phyloP scores from a whole-genome alignment of 2,329 filamentous ascomycete species.

The Epichloe glyceriae region DNA sequence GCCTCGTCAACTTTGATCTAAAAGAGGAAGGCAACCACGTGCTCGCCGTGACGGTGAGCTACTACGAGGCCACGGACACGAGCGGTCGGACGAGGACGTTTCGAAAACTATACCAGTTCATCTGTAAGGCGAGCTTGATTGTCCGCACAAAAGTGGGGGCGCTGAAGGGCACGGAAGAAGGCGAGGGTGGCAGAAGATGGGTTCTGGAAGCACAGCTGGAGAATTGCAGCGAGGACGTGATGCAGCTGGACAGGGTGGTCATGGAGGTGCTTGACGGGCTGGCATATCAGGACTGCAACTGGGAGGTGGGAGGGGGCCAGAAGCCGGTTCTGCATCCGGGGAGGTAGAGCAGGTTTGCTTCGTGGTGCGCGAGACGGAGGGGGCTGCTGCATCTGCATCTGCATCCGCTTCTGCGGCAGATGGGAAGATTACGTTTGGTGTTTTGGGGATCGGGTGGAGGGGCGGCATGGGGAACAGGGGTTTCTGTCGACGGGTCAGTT shows the following conservation, averaged over 20 bases:
- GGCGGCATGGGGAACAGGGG: slow-evolving; percentile 77
- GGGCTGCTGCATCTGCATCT: slow-evolving; percentile 19
- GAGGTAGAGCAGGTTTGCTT: slow-evolving; percentile 57
- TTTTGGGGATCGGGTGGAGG: slow-evolving; percentile 78
- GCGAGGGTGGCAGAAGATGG: slow-evolving; percentile 34
- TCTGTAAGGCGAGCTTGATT: slow-evolving; percentile 78
- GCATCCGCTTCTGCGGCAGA: slow-evolving; percentile 32
- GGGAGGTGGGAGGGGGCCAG: slow-evolving; percentile 29
- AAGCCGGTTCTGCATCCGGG: slow-evolving; percentile 45
- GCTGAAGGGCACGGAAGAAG: slow-evolving; percentile 23
- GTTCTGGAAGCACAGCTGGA: slow-evolving; percentile 89
- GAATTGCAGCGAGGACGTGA: slow-evolving; percentile 75
- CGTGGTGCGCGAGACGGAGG: slow-evolving; percentile 34
- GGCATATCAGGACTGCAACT: slow-evolving; percentile 42
- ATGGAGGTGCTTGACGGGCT: slow-evolving; percentile 41
- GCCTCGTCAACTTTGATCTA: slow-evolving; percentile 71
- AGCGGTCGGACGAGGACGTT: slow-evolving; percentile 69
- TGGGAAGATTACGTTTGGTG: slow-evolving; percentile 56
- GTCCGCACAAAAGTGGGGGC: slow-evolving; percentile 80
- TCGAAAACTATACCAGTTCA: slow-evolving; percentile 91
- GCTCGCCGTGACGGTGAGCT: slow-evolving; percentile 83
- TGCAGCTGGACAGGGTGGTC: slow-evolving; percentile 59
- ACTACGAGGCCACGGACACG: slow-evolving; percentile 71
- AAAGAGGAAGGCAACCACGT: slow-evolving; percentile 93
- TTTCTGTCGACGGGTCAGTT: slow-evolving; percentile 80